A percentile compares a stretch with the other conserved stretches of the same genome.
Evolutionary conservation across 306 rosid species (phyloP).

Genomic region (Notholithocarpus densiflorus): DNA sequence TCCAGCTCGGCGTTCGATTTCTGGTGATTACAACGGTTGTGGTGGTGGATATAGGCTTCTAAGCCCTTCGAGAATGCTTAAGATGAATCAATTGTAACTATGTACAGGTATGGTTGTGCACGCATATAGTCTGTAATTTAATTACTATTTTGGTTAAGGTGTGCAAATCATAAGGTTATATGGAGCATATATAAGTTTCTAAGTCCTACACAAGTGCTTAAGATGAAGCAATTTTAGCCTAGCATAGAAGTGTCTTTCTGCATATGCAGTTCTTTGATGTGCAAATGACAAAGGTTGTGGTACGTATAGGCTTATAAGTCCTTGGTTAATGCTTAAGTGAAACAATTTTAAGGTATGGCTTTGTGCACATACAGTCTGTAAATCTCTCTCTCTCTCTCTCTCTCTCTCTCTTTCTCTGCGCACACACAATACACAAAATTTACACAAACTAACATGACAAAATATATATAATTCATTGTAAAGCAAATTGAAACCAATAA

Average conservation of each 20-base stretch:
- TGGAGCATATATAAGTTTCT: slow-evolving; percentile 22
- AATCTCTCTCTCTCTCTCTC: no score
- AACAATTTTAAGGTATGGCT: neutral
- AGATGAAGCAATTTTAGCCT: slow-evolving; percentile 13
- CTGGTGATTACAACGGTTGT: neutral
- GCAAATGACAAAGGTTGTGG: neutral
- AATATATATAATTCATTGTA: no score
- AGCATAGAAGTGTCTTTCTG: neutral
- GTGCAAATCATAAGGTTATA: neutral
- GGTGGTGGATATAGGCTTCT: slow-evolving; percentile 22
- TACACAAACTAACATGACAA: no score
- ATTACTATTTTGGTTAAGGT: no score
- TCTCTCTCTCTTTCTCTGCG: no score
- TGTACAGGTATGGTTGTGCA: neutral
- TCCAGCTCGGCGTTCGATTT: slow-evolving; percentile 2
- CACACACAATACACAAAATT: no score
- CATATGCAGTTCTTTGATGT: no score
- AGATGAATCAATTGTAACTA: slow-evolving; percentile 12
- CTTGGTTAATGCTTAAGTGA: slow-evolving; percentile 16
- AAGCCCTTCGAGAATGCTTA: slow-evolving; percentile 20
- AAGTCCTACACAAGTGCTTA: slow-evolving; percentile 17
- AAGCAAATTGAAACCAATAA: no score
- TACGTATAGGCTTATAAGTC: slow-evolving; percentile 23
- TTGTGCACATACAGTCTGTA: no score
- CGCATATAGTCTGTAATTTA: neutral